Percentiles rank a stretch among this genome's conserved stretches.
Conservation (phyloP, 805 yeast species). For the Peterozyma xylosa region DNA sequence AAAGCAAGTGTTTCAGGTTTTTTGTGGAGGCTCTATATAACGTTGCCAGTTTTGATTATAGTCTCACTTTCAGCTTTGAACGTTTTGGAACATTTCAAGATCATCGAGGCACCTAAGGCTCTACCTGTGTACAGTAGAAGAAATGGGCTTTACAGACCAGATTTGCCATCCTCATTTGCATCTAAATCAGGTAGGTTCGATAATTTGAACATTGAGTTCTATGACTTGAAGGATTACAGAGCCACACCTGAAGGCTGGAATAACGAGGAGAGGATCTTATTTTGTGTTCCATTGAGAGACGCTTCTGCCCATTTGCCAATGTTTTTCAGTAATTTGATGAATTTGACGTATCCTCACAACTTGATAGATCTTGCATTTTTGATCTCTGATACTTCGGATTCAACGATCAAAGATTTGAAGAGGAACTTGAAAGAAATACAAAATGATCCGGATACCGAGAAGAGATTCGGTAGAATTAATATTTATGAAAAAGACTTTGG, state of each 20-base stretch:
- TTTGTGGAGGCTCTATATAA: slow-evolving; percentile 3
- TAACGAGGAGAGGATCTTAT: slow-evolving; percentile 66
- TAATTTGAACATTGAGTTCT: slow-evolving; percentile 47
- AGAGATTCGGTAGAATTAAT: slow-evolving; percentile 75
- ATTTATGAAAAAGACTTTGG: slow-evolving; percentile 89
- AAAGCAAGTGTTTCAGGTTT: not conserved
- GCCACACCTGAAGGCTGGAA: slow-evolving; percentile 78
- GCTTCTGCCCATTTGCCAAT: slow-evolving; percentile 86
- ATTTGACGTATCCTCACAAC: slow-evolving; percentile 81
- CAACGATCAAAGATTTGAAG: slow-evolving; percentile 65
- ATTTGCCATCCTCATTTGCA: slow-evolving; percentile 23
- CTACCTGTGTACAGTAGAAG: not conserved
- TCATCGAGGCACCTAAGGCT: too few relatives aligned
- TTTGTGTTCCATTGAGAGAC: slow-evolving; percentile 87
- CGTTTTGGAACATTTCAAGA: not conserved
- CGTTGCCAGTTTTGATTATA: slow-evolving; percentile 5
- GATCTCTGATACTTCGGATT: slow-evolving; percentile 84
- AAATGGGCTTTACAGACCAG: slow-evolving; percentile 20
- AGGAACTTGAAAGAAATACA: slow-evolving; percentile 57
- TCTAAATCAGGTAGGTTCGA: slow-evolving; percentile 17
- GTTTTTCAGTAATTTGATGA: slow-evolving; percentile 77
- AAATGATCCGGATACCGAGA: slow-evolving; percentile 45
- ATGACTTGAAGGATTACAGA: slow-evolving; percentile 59
- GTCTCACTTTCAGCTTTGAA: slow-evolving; percentile 1
- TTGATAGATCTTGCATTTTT: slow-evolving; percentile 77